Conservation (phyloP, 2,329 filamentous ascomycete genomes). For the Exophiala sideris region DNA sequence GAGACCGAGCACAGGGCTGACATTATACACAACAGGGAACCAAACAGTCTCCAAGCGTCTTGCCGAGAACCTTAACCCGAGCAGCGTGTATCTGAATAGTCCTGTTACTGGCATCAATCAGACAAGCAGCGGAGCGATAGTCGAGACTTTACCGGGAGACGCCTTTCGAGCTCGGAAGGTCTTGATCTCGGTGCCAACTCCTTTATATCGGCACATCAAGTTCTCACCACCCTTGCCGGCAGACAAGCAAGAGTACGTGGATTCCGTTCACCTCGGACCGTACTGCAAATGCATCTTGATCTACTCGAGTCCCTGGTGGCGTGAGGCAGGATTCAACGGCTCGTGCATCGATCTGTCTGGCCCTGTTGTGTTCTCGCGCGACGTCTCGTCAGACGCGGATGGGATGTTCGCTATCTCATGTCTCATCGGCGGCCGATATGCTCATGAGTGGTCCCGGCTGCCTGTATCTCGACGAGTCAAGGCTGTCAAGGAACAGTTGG, state of each 20-base stretch:
- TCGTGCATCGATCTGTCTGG: slow-evolving; percentile 45
- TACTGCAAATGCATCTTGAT: slow-evolving; percentile 52
- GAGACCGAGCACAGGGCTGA: slow-evolving; percentile 10
- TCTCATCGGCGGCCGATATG: slow-evolving; percentile 13
- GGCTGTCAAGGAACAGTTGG: slow-evolving; percentile 12
- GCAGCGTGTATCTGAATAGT: slow-evolving; percentile 26
- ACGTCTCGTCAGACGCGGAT: slow-evolving; percentile 36
- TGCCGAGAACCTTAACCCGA: slow-evolving; percentile 33
- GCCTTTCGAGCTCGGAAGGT: slow-evolving; percentile 41
- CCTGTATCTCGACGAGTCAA: slow-evolving; percentile 7
- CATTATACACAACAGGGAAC: slow-evolving; percentile 15
- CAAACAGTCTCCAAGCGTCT: slow-evolving; percentile 36
- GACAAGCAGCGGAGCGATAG: slow-evolving; percentile 23
- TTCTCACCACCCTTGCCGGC: slow-evolving; percentile 49
- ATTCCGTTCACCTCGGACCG: slow-evolving; percentile 42
- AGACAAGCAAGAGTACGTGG: slow-evolving; percentile 36
- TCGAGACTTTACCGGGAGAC: slow-evolving; percentile 20
- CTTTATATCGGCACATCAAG: slow-evolving; percentile 43
- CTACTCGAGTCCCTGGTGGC: slow-evolving; percentile 47
- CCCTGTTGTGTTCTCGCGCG: slow-evolving; percentile 43
- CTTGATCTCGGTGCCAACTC: slow-evolving; percentile 49
- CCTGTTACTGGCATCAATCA: slow-evolving; percentile 35
- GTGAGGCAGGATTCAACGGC: slow-evolving; percentile 33
- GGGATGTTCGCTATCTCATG: slow-evolving; percentile 35
- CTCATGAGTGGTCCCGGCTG: slow-evolving; percentile 11